Base-by-base conservation (phyloP, 2,329 filamentous ascomycete genomes). In the Chaetomiaceae sp. region DNA sequence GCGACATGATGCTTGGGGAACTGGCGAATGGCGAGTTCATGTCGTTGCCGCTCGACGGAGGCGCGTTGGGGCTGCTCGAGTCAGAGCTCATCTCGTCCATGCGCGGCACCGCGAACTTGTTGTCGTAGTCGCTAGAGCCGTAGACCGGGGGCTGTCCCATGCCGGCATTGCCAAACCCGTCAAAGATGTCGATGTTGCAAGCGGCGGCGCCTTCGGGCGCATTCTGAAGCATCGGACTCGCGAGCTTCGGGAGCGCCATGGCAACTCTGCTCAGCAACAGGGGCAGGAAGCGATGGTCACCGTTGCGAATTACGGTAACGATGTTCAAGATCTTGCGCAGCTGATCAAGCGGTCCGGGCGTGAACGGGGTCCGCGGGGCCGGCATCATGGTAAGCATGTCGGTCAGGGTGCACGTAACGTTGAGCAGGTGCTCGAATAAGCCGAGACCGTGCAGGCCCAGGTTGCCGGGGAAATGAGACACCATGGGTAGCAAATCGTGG, bases 371-470 rank as follows among this genome's bases (percentile, higher is more conserved):
- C 2, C 78, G 70, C 3, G 78, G 74, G 0, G 77, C 67, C 1
- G 79, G 77, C 40, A 82, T 78, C 41, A 82, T 72, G 8, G 82
- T 75, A 45, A 95, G 79, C 18, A 87, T 81, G 53, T 91, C 85
- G 7, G 77, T 83, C 51, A 93, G 71, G 14, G 82, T 81, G 62
- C 78, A 84, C 11, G 86, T 81, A 29, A 90, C 78, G 55, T 90
- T 84, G 56, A 93, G 78, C 11, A 95, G 68, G 61, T 91, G 91
- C 60, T 90, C 86, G 50, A 93, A 80, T 65, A 94, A 64, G 20
- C 84, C 84, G 32, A 86, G 76, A 15, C 83, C 84, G 54, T 90
- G 74, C 3, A 90, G 71, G 53, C 91, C 86, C 70, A 88, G 83
- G 35, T 81, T 81, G 29, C 79, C 79, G 0, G 84, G 83, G 58